Conservation (phyloP, 2,329 filamentous ascomycete species). For the Colletotrichum tropicale region DNA sequence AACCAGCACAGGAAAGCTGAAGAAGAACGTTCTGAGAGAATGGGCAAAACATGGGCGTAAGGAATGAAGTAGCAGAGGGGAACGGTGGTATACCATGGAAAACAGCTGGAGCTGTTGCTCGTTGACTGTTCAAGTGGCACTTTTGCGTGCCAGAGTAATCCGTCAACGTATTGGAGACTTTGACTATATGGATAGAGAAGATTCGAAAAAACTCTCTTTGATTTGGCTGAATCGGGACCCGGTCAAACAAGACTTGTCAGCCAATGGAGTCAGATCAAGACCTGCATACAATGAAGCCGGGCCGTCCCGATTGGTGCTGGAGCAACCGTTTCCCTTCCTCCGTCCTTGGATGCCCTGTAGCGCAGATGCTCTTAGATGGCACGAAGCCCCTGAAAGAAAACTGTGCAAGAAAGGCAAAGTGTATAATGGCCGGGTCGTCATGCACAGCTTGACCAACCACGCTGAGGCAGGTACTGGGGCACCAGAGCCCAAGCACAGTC, state of each 20-base stretch:
- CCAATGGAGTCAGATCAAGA: not conserved
- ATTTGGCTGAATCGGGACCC: not conserved
- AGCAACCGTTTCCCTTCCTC: not conserved
- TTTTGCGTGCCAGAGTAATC: not conserved
- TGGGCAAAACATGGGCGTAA: slow-evolving; percentile 67
- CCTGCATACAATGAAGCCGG: not conserved
- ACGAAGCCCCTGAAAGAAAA: not conserved
- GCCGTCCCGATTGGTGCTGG: not conserved
- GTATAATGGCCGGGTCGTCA: not conserved
- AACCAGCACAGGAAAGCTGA: slow-evolving; percentile 94
- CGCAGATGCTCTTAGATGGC: not conserved
- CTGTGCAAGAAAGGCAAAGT: not conserved
- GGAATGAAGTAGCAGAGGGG: not conserved
- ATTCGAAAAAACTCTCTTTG: not conserved
- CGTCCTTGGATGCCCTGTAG: not conserved
- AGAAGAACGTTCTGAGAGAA: slow-evolving; percentile 90
- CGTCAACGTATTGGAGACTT: not conserved
- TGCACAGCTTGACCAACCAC: not conserved
- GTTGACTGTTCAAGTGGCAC: not conserved
- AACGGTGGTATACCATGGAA: not conserved
- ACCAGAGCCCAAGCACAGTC: not conserved
- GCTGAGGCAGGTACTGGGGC: not conserved
- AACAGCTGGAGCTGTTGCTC: not conserved
- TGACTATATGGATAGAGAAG: not conserved
- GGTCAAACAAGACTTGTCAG: not conserved